Percentiles rank a stretch among this genome's conserved stretches.
These are phyloP conservation scores for Candida xyloterini DNA, from an alignment of 805 yeast genomes.

Conservation along the genomic window DNA sequence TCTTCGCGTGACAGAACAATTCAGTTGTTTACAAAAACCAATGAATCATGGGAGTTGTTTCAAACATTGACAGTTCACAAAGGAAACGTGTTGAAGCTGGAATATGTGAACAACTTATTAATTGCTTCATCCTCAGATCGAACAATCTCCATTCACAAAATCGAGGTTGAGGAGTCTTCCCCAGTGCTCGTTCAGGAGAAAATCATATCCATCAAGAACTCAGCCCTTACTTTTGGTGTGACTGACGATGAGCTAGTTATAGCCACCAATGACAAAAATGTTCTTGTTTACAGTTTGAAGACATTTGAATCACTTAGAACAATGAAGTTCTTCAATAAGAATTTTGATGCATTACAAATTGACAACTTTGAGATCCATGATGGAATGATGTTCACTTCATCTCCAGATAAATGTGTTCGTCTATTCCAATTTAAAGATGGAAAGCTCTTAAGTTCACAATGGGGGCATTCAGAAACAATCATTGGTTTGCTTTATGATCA, in stretches of 20 bases:
- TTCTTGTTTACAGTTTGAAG: constrained; percentile 36
- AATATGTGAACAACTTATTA: constrained; percentile 33
- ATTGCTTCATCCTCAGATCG: constrained; percentile 62
- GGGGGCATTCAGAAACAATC: constrained; percentile 60
- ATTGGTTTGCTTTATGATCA: constrained; percentile 36
- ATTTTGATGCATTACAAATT: constrained; percentile 41
- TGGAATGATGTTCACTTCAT: constrained; percentile 38
- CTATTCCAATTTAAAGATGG: constrained; percentile 45
- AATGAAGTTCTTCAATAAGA: constrained; percentile 41
- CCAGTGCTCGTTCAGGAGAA: constrained; percentile 38
- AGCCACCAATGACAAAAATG: constrained; percentile 49
- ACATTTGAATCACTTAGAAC: constrained; percentile 37
- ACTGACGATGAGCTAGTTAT: constrained; percentile 42
- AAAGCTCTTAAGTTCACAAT: constrained; percentile 45
- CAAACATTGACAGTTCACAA: constrained; percentile 62
- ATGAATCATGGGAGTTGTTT: constrained; percentile 44
- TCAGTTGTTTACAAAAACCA: constrained; percentile 43
- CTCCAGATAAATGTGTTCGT: constrained; percentile 58
- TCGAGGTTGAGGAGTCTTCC: constrained; percentile 20
- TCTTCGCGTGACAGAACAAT: constrained; percentile 63
- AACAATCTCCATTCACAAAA: constrained; percentile 51
- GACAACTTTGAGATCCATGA: constrained; percentile 41
- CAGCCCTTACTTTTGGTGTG: constrained; percentile 45
- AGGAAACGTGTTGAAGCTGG: constrained; percentile 46
- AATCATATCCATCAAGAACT: constrained; percentile 46